phyloP scores from a whole-genome alignment of 192 early-diverging fungal genomes.

The Backusella liffmaniae region DNA sequence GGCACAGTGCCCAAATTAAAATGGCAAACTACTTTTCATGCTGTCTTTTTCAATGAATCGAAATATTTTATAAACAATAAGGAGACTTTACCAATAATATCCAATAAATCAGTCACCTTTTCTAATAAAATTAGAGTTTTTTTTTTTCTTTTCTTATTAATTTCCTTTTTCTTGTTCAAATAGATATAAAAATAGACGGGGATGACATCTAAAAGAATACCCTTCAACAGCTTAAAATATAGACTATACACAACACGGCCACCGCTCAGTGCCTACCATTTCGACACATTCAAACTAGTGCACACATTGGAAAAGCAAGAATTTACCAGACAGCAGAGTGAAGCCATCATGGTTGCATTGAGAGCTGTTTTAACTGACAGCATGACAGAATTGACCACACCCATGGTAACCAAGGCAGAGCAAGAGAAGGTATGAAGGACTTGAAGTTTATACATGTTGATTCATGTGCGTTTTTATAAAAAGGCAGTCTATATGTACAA shows the following conservation, averaged over 20 bases:
- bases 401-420: slow-evolving; percentile 79
- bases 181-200: background rate
- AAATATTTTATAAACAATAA: no score
- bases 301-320: slow-evolving; percentile 69
- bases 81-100: no score
- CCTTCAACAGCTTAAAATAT: background rate
- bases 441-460: background rate
- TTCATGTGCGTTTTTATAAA: background rate
- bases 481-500: slow-evolving; percentile 82
- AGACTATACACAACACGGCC: background rate
- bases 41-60: no score
- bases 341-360: slow-evolving; percentile 74
- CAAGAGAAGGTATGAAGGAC: slow-evolving; percentile 62
- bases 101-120: no score
- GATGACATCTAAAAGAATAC: background rate
- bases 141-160: background rate
- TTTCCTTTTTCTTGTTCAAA: background rate
- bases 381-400: slow-evolving; percentile 57
- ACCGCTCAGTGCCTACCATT: slow-evolving; percentile 45
- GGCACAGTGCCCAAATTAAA: no score
- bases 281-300: slow-evolving; percentile 83
- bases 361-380: slow-evolving; percentile 71
- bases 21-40: no score
- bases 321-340: slow-evolving; percentile 66
- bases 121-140: no score